phyloP scores from a whole-genome alignment of 129 eudicot genomes.

The Arctium lappa region DNA sequence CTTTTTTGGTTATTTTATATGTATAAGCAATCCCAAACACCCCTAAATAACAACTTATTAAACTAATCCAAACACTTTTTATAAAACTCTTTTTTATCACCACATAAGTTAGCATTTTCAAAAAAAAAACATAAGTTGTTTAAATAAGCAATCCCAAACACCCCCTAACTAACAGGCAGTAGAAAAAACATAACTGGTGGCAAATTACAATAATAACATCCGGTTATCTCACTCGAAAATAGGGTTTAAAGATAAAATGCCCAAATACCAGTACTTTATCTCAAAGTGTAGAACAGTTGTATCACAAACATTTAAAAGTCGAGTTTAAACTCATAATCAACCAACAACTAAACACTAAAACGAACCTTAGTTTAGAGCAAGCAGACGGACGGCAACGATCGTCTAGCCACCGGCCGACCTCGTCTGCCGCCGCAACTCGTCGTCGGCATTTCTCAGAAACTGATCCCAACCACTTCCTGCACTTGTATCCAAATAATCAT shows the following conservation, averaged over 20 bases:
- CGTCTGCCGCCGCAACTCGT: conserved; percentile 54
- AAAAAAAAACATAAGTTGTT: no score
- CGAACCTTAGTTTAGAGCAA: background rate
- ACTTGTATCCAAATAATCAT: conserved; percentile 87
- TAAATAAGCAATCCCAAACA: no score
- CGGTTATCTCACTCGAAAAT: background rate
- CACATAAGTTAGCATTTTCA: no score
- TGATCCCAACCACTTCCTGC: conserved; percentile 99
- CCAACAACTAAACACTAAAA: background rate
- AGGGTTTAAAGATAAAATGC: background rate
- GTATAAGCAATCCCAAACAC: no score
- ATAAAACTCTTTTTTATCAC: no score
- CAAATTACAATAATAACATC: background rate
- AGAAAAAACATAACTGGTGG: no score
- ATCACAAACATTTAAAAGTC: background rate
- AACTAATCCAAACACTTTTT: no score
- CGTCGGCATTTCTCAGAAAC: conserved; percentile 73
- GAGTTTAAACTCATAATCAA: background rate
- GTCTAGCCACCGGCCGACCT: conserved; percentile 45
- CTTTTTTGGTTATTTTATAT: no score
- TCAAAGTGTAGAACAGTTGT: background rate
- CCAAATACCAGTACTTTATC: background rate
- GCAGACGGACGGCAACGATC: background rate
- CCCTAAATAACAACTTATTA: no score
- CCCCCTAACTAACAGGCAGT: background rate